A percentile compares a stretch with the other conserved stretches of the same genome.
These are phyloP conservation scores for Coemansia sp. DNA, from an alignment of 192 early-diverging fungal species.

Conservation along the genomic window DNA sequence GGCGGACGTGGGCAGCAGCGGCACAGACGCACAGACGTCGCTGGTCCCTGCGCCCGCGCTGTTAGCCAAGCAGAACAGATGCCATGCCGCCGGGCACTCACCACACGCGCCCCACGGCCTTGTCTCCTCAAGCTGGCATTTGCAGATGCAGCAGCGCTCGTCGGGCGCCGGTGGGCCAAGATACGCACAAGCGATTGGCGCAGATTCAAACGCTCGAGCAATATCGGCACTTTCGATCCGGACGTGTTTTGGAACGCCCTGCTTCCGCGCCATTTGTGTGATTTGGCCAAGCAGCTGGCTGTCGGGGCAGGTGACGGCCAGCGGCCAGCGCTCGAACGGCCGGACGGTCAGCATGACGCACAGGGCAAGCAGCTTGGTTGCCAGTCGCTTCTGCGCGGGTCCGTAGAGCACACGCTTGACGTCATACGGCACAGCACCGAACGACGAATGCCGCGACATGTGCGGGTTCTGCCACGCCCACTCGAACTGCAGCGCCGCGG, in stretches of 20 bases:
- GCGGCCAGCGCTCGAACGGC: conserved; percentile 46
- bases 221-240: conserved; percentile 11
- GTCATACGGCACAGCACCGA: conserved; percentile 22
- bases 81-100: conserved; percentile 33
- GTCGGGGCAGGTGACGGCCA: conserved; percentile 28
- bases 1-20: conserved; percentile 31
- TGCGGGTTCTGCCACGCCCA: conserved; percentile 56
- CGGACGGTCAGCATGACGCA: conserved; percentile 32
- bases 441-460: conserved; percentile 37
- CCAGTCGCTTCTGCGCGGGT: conserved; percentile 34
- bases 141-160: conserved; percentile 34
- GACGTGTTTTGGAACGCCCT: conserved; percentile 27
- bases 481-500: conserved; percentile 48
- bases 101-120: conserved; percentile 40
- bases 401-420: conserved; percentile 35
- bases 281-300: conserved; percentile 19
- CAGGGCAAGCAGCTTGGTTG: conserved; percentile 41
- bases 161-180: conserved; percentile 38
- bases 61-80: conserved; percentile 37
- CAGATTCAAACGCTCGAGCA: conserved; percentile 17
- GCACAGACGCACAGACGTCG: not conserved
- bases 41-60: not conserved
- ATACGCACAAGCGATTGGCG: conserved; percentile 7
- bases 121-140: conserved; percentile 10
- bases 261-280: conserved; percentile 6